These are phyloP conservation scores for Trifolium repens DNA, from an alignment of 306 rosid genomes.

Conservation along the genomic window DNA sequence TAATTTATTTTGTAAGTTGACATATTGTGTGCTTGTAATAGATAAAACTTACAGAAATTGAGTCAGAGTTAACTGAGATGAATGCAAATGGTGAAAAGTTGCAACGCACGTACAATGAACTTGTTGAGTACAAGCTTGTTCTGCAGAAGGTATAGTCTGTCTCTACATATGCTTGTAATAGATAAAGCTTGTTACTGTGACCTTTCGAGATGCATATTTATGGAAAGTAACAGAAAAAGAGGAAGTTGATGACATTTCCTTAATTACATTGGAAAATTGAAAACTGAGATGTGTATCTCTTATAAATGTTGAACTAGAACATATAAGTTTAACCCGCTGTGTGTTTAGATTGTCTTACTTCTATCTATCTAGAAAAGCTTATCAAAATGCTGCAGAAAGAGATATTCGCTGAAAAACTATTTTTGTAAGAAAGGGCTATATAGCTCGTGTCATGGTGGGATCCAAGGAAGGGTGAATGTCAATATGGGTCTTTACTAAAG, in stretches of 20 bases:
- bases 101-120: constrained; percentile 89
- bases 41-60: constrained; percentile 91
- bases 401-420: constrained; percentile 14
- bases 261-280: constrained; percentile 11
- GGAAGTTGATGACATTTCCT: constrained; percentile 1
- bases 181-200: constrained; percentile 14
- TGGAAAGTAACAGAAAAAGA: background rate
- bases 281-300: background rate
- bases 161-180: constrained; percentile 38
- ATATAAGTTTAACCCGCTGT: constrained; percentile 8
- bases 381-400: constrained; percentile 9
- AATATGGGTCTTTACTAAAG: background rate
- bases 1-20: constrained; percentile 22
- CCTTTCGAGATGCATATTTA: constrained; percentile 29
- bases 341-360: constrained; percentile 18
- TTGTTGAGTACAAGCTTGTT: constrained; percentile 86
- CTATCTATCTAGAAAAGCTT: background rate
- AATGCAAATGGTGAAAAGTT: constrained; percentile 93
- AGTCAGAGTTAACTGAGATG: constrained; percentile 84
- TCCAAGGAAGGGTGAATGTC: background rate
- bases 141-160: constrained; percentile 72
- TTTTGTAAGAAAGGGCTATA: background rate
- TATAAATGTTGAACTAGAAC: background rate
- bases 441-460: background rate
- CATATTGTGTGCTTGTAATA: constrained; percentile 41